Base-by-base conservation (phyloP, 2,329 filamentous ascomycete species). In the Davidsoniella eucalypti region DNA sequence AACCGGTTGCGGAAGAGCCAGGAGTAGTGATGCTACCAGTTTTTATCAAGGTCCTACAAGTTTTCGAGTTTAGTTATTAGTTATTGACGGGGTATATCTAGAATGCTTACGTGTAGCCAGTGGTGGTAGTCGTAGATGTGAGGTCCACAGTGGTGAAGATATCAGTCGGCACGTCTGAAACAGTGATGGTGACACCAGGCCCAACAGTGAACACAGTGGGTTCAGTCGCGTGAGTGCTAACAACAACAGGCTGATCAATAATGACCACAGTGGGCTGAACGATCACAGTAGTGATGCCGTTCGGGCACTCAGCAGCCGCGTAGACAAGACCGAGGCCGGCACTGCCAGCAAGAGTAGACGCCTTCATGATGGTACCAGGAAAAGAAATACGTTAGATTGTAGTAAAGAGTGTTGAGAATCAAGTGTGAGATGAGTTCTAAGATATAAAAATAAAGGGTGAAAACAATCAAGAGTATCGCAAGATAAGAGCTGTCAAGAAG, bases 311-410 rank as follows among this genome's bases (percentile, higher is more conserved):
- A 3, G 49, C 36, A 0, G 49, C 37, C 3, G 47, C 51, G 33
- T 53, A 53, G 7, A 42, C 51, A 21, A 53, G 16, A 7, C 51
- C 51, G 26, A 53, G 40, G 14, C 47, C 43, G 5, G 51, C 51
- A n/a, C 39, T 50, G 48, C 47, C 33, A 25, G 52, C 54, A 33
- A 50, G 10, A 49, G 23, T 44, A 45, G 48, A 26, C 44, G 41
- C 40, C 47, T 44, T 52, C 50, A 50, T 51, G n/a, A 6, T 47
- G 21, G 25, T 18, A 4, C 14, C 51, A 47, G 16, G 33, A 7
- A 44, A 36, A 38, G 17, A 29, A 9, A 36, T 9, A 21, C 16
- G 5, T 4, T 10, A 18, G 40, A 33, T 29, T 29, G 2, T 29
- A 10, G 17, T 18, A 37, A 47, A 21, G 8, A 29, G 25, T 25